Conservation (phyloP, 2,329 filamentous ascomycete genomes). For the Trichoderma koningii region DNA sequence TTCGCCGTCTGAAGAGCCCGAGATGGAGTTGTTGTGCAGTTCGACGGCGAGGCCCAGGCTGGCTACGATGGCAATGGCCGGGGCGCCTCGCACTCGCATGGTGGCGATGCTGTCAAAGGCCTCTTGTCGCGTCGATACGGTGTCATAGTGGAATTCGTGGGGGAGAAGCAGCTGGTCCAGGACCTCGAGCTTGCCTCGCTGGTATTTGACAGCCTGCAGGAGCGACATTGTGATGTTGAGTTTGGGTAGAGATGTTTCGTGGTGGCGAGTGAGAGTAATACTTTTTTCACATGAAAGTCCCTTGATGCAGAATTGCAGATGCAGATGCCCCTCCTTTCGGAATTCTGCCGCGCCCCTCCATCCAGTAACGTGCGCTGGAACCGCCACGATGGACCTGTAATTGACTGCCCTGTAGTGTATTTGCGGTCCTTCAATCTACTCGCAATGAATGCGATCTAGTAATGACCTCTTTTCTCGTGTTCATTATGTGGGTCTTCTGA, state of each 20-base stretch:
- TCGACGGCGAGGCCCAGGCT: constrained; percentile 86
- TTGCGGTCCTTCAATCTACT: too few relatives aligned
- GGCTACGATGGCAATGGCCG: constrained; percentile 97
- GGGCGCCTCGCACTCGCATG: constrained; percentile 78
- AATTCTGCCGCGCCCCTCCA: constrained; percentile 39
- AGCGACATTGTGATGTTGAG: constrained; percentile 48
- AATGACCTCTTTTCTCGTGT: too few relatives aligned
- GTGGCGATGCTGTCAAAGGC: constrained; percentile 81
- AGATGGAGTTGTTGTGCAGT: constrained; percentile 57
- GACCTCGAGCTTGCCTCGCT: constrained; percentile 70
- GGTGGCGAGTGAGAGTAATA: not conserved
- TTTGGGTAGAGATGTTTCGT: not conserved
- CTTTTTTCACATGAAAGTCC: constrained; percentile 19
- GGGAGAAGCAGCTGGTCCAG: constrained; percentile 82
- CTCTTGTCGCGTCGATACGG: constrained; percentile 68
- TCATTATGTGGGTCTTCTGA: too few relatives aligned
- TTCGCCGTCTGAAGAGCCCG: constrained; percentile 52
- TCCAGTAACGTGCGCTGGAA: constrained; percentile 13
- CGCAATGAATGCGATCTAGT: too few relatives aligned
- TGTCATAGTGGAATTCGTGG: constrained; percentile 77
- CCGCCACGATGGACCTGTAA: constrained; percentile 1
- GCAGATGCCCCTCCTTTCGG: constrained; percentile 32
- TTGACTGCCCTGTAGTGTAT: too few relatives aligned
- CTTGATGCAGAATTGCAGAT: not conserved
- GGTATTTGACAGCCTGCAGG: constrained; percentile 78